Conservation (phyloP, 345 rosid species). For the Melastoma malabathricum region DNA sequence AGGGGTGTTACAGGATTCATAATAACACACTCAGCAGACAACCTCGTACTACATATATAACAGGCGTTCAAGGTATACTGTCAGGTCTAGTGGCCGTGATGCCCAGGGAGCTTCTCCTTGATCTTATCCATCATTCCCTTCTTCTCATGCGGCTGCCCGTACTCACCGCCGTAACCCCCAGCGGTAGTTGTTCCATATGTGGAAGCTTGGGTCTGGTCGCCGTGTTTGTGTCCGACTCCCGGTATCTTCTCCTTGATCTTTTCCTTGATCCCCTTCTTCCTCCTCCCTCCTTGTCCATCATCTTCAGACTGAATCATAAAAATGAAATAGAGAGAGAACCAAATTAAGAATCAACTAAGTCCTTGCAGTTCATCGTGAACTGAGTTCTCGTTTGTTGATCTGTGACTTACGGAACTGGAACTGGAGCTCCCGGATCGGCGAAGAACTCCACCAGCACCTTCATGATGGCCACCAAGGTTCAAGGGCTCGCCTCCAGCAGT, state of each 20-base stretch:
- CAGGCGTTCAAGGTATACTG: not conserved
- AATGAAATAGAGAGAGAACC: not conserved
- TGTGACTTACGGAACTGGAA: constrained; percentile 33
- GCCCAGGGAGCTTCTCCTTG: constrained; percentile 54
- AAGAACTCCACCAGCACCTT: constrained; percentile 22
- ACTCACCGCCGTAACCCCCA: constrained; percentile 5
- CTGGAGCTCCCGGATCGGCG: constrained; percentile 46
- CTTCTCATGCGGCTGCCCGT: constrained; percentile 31
- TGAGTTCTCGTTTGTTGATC: too few species aligned
- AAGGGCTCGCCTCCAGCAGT: not conserved
- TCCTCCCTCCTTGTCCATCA: constrained; percentile 60
- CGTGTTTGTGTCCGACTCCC: constrained; percentile 16
- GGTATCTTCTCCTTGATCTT: constrained; percentile 52
- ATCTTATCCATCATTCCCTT: constrained; percentile 56
- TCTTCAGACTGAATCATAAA: constrained; percentile 27
- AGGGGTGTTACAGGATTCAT: too few species aligned
- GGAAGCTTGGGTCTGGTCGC: constrained; percentile 12
- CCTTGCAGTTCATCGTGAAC: too few species aligned
- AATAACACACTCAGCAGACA: too few species aligned
- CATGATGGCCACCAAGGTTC: constrained; percentile 6
- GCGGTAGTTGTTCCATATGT: constrained; percentile 6
- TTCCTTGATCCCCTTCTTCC: constrained; percentile 43
- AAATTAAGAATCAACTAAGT: not conserved
- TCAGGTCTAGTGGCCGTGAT: not conserved
- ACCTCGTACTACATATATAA: too few species aligned